Evolutionary conservation across 331 rosid genomes (phyloP).

Genomic region (Pyrus hybrid): DNA sequence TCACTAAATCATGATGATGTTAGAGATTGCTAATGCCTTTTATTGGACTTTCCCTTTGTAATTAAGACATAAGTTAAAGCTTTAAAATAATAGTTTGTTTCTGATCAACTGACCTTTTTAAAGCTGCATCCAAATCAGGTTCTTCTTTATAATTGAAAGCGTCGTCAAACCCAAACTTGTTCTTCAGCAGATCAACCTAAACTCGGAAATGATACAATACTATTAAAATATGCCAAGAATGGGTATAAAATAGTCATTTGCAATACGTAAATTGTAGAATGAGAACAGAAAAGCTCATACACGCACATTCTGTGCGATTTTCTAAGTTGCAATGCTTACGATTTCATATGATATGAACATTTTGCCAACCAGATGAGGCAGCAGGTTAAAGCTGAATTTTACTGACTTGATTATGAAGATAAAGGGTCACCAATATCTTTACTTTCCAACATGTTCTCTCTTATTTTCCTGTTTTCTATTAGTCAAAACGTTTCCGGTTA

Average conservation of each 20-base stretch:
- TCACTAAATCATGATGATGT: neutral
- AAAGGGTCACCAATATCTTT: neutral
- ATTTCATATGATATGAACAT: neutral
- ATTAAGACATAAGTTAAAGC: neutral
- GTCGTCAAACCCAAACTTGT: constrained; percentile 10
- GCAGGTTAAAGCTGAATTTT: neutral
- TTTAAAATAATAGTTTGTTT: neutral
- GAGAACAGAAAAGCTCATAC: neutral
- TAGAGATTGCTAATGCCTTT: neutral
- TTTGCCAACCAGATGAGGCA: neutral
- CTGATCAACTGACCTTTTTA: constrained; percentile 7
- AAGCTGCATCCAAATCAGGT: constrained; percentile 10
- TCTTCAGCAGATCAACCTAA: constrained; percentile 23
- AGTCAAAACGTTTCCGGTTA: neutral
- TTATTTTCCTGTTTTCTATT: neutral
- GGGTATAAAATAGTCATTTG: neutral
- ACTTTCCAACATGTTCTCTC: neutral
- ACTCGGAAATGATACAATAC: neutral
- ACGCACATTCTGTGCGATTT: neutral
- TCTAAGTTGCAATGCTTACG: neutral
- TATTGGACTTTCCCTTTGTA: neutral
- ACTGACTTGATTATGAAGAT: neutral
- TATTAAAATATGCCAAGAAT: neutral
- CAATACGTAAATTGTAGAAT: neutral
- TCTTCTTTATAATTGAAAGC: constrained; percentile 24